Conservation (phyloP, 1,284 basidiomycete species). For the Tilletiaria anomala region DNA sequence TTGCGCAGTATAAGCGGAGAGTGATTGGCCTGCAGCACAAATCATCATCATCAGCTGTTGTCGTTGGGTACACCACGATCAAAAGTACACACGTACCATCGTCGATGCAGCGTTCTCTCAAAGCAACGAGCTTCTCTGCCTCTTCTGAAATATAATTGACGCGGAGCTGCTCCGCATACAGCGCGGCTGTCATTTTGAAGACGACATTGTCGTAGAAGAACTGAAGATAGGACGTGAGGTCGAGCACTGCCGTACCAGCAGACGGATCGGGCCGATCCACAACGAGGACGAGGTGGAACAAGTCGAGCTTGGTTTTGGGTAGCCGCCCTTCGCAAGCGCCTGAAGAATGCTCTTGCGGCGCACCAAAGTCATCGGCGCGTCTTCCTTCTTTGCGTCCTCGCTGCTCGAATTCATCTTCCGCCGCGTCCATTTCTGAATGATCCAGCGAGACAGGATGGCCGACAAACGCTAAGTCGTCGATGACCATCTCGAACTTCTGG, state of each 20-base stretch:
- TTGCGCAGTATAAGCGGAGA: too few species aligned
- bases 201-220: slow-evolving; percentile 34
- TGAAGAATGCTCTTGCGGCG: neutral
- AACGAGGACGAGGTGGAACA: slow-evolving; percentile 36
- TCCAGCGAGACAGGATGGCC: slow-evolving; percentile 75
- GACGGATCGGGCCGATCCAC: slow-evolving; percentile 33
- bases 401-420: slow-evolving; percentile 2
- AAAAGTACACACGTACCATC: slow-evolving; percentile 12
- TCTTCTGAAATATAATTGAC: slow-evolving; percentile 21
- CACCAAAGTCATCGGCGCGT: neutral
- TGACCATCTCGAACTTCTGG: slow-evolving; percentile 79
- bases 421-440: neutral
- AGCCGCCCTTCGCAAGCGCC: too few species aligned
- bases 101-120: slow-evolving; percentile 27
- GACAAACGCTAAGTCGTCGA: slow-evolving; percentile 85
- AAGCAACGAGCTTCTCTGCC: slow-evolving; percentile 14
- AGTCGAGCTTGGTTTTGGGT: slow-evolving; percentile 8
- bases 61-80: neutral
- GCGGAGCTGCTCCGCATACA: slow-evolving; percentile 27
- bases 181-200: slow-evolving; percentile 37
- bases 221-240: slow-evolving; percentile 21
- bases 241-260: slow-evolving; percentile 12
- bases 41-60: slow-evolving; percentile 1
- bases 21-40: too few species aligned
- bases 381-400: too few species aligned